Base-by-base conservation (phyloP, 768 basidiomycete species). In the Sarcodon aspratus region DNA sequence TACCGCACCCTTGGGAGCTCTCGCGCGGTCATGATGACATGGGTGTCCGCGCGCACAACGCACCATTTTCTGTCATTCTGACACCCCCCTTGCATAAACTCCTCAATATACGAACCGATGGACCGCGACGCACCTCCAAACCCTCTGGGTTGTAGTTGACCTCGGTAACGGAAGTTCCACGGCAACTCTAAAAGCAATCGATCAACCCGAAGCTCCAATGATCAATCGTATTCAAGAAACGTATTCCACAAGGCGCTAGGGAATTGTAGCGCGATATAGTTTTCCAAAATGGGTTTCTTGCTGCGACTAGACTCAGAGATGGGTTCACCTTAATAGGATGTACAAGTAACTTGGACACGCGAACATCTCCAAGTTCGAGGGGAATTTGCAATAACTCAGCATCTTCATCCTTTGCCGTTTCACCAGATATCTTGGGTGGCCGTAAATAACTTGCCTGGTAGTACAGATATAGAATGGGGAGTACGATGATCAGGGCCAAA, bases 21-120 rank as follows among this genome's bases (percentile, higher is more conserved):
- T 46, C 86, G 74, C 6, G 85, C 85, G 1, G 86, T 90, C 38
- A 89, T 65, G 18, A 85, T 70, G 4, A 58, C 57, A 40, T 76
- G 66, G 6, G 69, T 75, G 7, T 66, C 63, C 3, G 71, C 72
- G 53, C 81, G 80, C 45, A 85, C 69, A 56, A 88, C 71, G 52
- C 77, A 80, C 77, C 84, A 86, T 61, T 66, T 70, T 53, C 86
- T 72, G 57, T 89, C 86, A 59, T 82, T 70, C 85, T 88, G 53
- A 15, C 18, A 34, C 44, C 10, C 10, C 15, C 10, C 15, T 37
- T n/a, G n/a, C n/a, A n/a, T n/a, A n/a, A n/a, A n/a, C n/a, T n/a
- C n/a, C n/a, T n/a, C n/a, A n/a, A n/a, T n/a, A n/a, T n/a, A n/a
- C n/a, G n/a, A n/a, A n/a, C n/a, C n/a, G n/a, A n/a, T n/a, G n/a